Evolutionary conservation across 1,284 basidiomycete species (phyloP).

Genomic region (Gomphus sp.): DNA sequence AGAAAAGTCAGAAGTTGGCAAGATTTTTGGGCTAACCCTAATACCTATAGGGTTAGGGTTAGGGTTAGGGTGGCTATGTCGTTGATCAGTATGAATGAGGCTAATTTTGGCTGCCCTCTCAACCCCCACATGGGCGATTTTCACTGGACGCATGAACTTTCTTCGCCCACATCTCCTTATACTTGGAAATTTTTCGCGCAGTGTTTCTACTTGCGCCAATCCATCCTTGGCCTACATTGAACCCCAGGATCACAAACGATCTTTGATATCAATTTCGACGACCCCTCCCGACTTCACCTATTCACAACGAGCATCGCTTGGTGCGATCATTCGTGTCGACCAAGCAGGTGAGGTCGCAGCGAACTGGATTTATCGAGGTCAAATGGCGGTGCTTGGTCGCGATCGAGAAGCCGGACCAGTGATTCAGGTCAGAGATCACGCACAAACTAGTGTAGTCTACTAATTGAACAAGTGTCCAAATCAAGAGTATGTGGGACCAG

Average conservation of each 20-base stretch:
- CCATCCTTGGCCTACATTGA: neutral
- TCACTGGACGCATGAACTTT: neutral
- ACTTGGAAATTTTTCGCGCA: neutral
- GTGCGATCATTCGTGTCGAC: constrained; percentile 73
- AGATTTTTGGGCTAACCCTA: no score
- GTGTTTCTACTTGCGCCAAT: neutral
- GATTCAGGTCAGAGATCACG: constrained; percentile 55
- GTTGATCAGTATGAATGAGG: no score
- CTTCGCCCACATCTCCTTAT: neutral
- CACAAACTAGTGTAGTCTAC: constrained; percentile 2
- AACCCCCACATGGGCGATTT: no score
- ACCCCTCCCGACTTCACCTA: constrained; percentile 11
- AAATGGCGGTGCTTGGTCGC: constrained; percentile 59
- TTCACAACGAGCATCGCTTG: constrained; percentile 39
- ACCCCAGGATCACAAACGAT: neutral
- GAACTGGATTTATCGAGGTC: constrained; percentile 88
- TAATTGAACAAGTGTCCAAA: neutral
- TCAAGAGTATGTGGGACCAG: constrained; percentile 92
- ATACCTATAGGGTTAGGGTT: no score
- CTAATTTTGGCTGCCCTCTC: no score
- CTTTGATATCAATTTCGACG: constrained; percentile 3
- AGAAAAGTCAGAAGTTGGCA: no score
- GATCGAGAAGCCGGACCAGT: constrained; percentile 56
- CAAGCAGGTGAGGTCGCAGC: constrained; percentile 91
- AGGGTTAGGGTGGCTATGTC: no score